phyloP scores from a whole-genome alignment of 2,329 filamentous ascomycete genomes.

The Knoxdaviesia capensis region DNA sequence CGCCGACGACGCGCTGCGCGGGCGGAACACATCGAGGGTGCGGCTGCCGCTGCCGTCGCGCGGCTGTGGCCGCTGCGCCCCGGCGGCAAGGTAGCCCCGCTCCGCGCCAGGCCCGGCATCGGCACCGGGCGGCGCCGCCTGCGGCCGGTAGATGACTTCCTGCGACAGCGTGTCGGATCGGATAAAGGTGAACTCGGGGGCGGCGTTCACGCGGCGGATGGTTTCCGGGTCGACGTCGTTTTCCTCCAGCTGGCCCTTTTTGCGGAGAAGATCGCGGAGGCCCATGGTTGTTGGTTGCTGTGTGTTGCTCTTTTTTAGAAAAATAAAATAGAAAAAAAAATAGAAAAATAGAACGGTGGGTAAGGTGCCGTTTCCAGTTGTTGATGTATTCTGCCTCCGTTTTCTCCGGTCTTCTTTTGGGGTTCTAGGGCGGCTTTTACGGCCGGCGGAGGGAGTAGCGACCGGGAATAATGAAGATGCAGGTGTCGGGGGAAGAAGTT shows the following conservation, averaged over 20 bases:
- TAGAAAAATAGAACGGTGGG: neutral
- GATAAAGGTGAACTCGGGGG: constrained; percentile 62
- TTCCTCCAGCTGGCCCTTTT: constrained; percentile 25
- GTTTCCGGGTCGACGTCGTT: constrained; percentile 15
- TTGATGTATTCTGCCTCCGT: neutral
- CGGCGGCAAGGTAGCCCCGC: too few species aligned
- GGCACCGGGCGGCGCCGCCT: too few species aligned
- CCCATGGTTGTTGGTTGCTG: constrained; percentile 18
- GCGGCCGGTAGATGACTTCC: constrained; percentile 60
- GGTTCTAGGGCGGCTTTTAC: too few species aligned
- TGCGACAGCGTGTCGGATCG: constrained; percentile 65
- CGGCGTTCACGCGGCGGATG: constrained; percentile 14
- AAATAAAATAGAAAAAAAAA: neutral
- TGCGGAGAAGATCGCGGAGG: constrained; percentile 31
- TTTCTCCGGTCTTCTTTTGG: neutral
- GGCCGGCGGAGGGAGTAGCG: too few species aligned
- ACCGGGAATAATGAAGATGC: too few species aligned
- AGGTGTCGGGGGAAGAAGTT: too few species aligned
- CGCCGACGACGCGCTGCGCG: constrained; percentile 25
- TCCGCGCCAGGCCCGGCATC: too few species aligned
- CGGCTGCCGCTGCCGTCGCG: too few species aligned
- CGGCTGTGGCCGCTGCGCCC: too few species aligned
- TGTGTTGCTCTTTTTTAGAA: neutral
- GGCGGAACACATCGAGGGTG: constrained; percentile 24
- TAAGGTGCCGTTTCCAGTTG: neutral